A percentile compares a stretch with the other conserved stretches of the same genome.
Conservation (phyloP, 306 rosid species). For the Medicago arabica region DNA sequence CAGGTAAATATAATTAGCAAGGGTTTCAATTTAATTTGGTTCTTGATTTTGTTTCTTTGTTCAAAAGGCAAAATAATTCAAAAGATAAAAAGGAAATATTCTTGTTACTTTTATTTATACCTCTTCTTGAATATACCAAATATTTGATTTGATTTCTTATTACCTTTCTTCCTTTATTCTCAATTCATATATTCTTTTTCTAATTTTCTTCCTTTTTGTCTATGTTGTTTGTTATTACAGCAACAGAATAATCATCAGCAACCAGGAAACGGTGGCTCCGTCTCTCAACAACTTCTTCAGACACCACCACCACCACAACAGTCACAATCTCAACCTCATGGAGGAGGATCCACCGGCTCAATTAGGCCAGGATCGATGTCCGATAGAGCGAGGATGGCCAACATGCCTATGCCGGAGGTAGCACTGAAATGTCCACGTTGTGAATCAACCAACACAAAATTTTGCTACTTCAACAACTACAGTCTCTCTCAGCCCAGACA, state of each 20-base stretch:
- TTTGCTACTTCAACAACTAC: slow-evolving; percentile 91
- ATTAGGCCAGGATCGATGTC: slow-evolving; percentile 80
- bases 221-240: slow-evolving; percentile 31
- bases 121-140: slow-evolving; percentile 70
- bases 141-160: slow-evolving; percentile 47
- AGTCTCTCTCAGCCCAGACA: slow-evolving; percentile 92
- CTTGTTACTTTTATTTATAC: slow-evolving; percentile 48
- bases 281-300: slow-evolving; percentile 55
- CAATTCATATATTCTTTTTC: not conserved
- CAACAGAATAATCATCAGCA: slow-evolving; percentile 47
- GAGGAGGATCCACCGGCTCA: slow-evolving; percentile 45
- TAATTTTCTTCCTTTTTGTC: not conserved
- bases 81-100: slow-evolving; percentile 49
- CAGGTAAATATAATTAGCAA: slow-evolving; percentile 50
- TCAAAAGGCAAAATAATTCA: slow-evolving; percentile 32
- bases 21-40: slow-evolving; percentile 36
- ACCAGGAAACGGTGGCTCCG: slow-evolving; percentile 12
- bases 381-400: slow-evolving; percentile 84
- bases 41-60: slow-evolving; percentile 27
- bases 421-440: slow-evolving; percentile 84
- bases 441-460: slow-evolving; percentile 83
- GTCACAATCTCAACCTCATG: slow-evolving; percentile 46
- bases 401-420: slow-evolving; percentile 70
- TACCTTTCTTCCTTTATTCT: not conserved
- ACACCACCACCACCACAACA: slow-evolving; percentile 28